Conservation (phyloP, 1,284 basidiomycete genomes). For the Heterobasidion parviporum region DNA sequence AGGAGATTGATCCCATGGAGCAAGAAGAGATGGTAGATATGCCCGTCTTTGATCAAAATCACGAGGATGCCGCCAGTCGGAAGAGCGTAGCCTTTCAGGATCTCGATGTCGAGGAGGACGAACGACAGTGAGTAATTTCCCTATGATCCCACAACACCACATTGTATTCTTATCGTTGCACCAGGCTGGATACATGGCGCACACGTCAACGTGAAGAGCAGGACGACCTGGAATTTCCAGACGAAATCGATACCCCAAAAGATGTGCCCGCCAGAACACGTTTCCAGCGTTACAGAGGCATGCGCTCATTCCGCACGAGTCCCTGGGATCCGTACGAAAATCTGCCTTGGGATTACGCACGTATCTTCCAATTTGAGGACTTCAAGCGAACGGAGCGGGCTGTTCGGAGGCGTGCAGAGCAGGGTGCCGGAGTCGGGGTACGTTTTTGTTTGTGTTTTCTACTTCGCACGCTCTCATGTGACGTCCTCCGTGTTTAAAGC, state of each 20-base stretch:
- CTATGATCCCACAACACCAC: neutral
- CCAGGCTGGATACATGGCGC: conserved; percentile 64
- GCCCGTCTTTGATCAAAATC: too few species aligned
- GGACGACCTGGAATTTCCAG: conserved; percentile 84
- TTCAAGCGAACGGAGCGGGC: conserved; percentile 81
- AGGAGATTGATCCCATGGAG: conserved; percentile 63
- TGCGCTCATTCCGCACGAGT: conserved; percentile 90
- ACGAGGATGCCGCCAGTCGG: conserved; percentile 21
- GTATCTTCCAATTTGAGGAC: conserved; percentile 97
- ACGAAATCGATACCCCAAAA: conserved; percentile 95
- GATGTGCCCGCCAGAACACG: conserved; percentile 80
- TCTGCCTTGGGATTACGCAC: conserved; percentile 87
- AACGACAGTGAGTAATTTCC: conserved; percentile 57
- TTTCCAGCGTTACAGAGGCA: conserved; percentile 89
- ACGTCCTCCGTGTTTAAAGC: conserved; percentile 30
- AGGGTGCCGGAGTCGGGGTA: conserved; percentile 57
- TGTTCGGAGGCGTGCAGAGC: conserved; percentile 59
- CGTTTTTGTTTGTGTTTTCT: conserved; percentile 13
- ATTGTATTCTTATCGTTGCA: conserved; percentile 5
- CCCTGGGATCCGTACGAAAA: conserved; percentile 99
- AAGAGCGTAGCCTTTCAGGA: conserved; percentile 61
- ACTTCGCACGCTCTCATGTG: neutral
- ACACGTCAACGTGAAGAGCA: conserved; percentile 62
- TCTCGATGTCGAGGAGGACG: conserved; percentile 78
- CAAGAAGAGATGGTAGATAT: conserved; percentile 27